phyloP scores from a whole-genome alignment of 495 filamentous ascomycete species.

The Talaromyces trachyspermus region DNA sequence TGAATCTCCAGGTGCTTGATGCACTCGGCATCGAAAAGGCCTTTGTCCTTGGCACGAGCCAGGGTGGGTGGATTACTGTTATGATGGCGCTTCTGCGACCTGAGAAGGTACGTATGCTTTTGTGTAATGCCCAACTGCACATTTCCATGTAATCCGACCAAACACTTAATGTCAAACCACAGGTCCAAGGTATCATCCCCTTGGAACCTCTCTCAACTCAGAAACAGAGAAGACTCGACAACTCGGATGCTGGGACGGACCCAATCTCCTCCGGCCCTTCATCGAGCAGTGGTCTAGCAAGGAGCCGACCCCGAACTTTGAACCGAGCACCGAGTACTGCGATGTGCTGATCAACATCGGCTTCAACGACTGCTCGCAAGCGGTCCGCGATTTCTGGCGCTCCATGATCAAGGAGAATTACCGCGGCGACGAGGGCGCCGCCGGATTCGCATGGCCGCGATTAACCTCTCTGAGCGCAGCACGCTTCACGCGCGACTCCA shows the following conservation, averaged over 20 bases:
- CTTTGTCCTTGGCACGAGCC: slow-evolving; percentile 53
- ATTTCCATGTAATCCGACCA: no score
- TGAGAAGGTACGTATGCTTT: slow-evolving; percentile 34
- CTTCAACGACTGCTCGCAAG: slow-evolving; percentile 35
- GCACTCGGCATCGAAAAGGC: slow-evolving; percentile 46
- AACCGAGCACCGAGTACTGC: slow-evolving; percentile 46
- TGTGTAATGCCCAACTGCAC: background rate
- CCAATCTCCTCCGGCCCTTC: slow-evolving; percentile 28
- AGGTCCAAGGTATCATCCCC: slow-evolving; percentile 52
- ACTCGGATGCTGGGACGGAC: slow-evolving; percentile 52
- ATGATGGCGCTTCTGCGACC: slow-evolving; percentile 54
- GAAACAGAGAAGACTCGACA: slow-evolving; percentile 47
- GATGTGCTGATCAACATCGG: slow-evolving; percentile 49
- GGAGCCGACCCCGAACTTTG: slow-evolving; percentile 42
- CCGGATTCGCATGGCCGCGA: slow-evolving; percentile 48
- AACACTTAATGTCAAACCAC: no score
- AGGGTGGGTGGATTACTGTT: slow-evolving; percentile 55
- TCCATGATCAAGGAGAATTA: slow-evolving; percentile 48
- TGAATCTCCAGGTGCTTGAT: slow-evolving; percentile 46
- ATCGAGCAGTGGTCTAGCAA: slow-evolving; percentile 40
- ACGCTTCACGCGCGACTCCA: slow-evolving; percentile 44
- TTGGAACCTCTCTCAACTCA: slow-evolving; percentile 57
- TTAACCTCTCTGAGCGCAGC: slow-evolving; percentile 52
- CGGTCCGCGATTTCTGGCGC: slow-evolving; percentile 43
- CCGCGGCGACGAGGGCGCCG: slow-evolving; percentile 49